Evolutionary conservation across 177 flowering plant species (phyloP), one percentile per base, ranked within the genome.

Genomic region (Vitis hybrid): DNA sequence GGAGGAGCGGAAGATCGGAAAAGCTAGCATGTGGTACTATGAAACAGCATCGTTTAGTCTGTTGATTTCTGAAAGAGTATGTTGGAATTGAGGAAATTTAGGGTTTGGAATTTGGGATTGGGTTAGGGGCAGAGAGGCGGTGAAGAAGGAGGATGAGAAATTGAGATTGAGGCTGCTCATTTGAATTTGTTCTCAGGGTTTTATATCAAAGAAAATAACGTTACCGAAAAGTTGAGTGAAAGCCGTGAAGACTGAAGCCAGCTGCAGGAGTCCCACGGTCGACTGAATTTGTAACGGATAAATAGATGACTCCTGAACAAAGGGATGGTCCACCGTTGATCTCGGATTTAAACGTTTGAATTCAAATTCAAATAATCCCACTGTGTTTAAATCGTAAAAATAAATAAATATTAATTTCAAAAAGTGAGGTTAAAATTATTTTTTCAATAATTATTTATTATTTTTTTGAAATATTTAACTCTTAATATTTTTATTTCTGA

Each of bases 1-100:
- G 81, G 50, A 78, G 81, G 30, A 78, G 78, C 3, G 81, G 81
- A 51, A 78, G 78, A 54, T 74, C 75, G 1, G 72, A 34, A 52
- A 74, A 70, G 56, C 19, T n/a, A 12, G 56, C 13, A 8, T 21
- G 64, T 17, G 57, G n/a, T 19, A 56, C 32, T 4, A 9, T 12
- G 4, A 51, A 51, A 64, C 32, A 55, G 48, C 70, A 60, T 10
- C 77, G 74, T 15, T 10, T 21, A 21, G 23, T n/a, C 15, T 9
- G 57, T 10, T 1, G 67, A 21, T 65, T 65, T 8, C 58, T 19
- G 17, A 8, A 15, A 23, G 34, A 50, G 56, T 12, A 26, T 5
- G 6, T 13, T 30, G 63, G 3, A 17, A 26, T 2, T 0, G 45
- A 6, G 13, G 13, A 1, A 23, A 23, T 61, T 34, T 61, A 32